Conservation (phyloP, 192 early-diverging fungal species). For the Oehlia diaphana region DNA sequence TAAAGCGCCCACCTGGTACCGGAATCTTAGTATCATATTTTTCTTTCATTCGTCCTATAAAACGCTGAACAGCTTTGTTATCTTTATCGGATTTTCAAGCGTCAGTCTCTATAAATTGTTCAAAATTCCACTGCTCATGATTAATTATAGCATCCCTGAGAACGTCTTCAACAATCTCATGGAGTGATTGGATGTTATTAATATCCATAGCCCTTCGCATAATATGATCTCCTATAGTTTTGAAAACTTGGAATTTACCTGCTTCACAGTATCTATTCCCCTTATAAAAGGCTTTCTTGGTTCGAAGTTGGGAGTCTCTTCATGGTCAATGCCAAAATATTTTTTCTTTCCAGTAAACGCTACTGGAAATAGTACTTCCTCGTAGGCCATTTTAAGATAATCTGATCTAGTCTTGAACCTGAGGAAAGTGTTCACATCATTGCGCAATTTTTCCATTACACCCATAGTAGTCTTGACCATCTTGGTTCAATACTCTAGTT, state of each 20-base stretch:
- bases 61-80: not conserved
- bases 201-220: not conserved
- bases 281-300: not conserved
- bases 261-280: too few species aligned
- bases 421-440: too few species aligned
- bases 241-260: not conserved
- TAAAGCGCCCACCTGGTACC: too few species aligned
- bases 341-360: slow-evolving; percentile 12
- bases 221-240: not conserved
- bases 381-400: slow-evolving; percentile 12
- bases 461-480: too few species aligned
- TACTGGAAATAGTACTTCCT: not conserved
- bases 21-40: too few species aligned
- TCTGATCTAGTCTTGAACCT: not conserved
- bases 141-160: not conserved
- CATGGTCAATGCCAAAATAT: not conserved
- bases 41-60: not conserved
- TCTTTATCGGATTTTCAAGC: not conserved
- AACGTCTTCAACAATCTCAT: slow-evolving; percentile 20
- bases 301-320: too few species aligned
- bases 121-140: not conserved
- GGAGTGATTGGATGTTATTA: not conserved
- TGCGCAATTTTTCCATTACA: too few species aligned
- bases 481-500: not conserved
- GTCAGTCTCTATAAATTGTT: not conserved